Evolutionary conservation across 2,329 filamentous ascomycete species (phyloP), one percentile per base, ranked within the genome.

Genomic region (Epicoccum sorghinum): DNA sequence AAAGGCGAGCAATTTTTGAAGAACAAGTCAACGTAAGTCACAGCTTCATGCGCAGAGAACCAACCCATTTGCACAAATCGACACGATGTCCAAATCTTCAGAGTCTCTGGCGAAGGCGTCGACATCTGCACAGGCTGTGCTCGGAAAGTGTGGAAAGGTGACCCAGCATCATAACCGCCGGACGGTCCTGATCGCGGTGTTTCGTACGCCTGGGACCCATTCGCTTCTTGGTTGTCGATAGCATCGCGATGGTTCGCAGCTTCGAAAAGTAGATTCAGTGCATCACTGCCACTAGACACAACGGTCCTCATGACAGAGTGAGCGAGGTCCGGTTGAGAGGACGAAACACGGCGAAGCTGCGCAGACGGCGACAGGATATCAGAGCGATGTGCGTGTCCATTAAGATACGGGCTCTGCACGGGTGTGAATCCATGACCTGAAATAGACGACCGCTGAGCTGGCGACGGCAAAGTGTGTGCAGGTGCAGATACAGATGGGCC

Each of bases 61-160:
- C 80, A 83, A 0, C 81, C 82, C 79, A 82, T 82, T 52, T 78
- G 79, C 14, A 83, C 80, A 60, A 83, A 84, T 0, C 81, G 77
- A 60, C 79, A 81, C 3, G 75, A 68, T 13, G 79, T 78, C 80
- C 80, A 82, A 14, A 78, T 64, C 45, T 74, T 71, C 30, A 82
- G 68, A 8, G 77, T 77, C 43, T 74, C 71, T n/a, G 68, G 68
- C 4, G 70, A 73, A 9, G 71, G 70, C 9, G 70, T 69, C 9
- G 74, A 75, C 62, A 75, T 75, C 40, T 72, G 72, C 47, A 76
- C 72, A 3, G 72, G 69, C 47, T 72, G 70, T 25, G 68, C 65
- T 44, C 64, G 61, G 50, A 72, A 73, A 3, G 70, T 71, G 13
- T 66, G 63, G 53, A 70, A 70, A 14, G 70, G 69, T 27, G 61